These are phyloP conservation scores for Pseudisothecium myosuroides DNA, from an alignment of 225 moss, liverwort and hornwort species.

Conservation along the genomic window DNA sequence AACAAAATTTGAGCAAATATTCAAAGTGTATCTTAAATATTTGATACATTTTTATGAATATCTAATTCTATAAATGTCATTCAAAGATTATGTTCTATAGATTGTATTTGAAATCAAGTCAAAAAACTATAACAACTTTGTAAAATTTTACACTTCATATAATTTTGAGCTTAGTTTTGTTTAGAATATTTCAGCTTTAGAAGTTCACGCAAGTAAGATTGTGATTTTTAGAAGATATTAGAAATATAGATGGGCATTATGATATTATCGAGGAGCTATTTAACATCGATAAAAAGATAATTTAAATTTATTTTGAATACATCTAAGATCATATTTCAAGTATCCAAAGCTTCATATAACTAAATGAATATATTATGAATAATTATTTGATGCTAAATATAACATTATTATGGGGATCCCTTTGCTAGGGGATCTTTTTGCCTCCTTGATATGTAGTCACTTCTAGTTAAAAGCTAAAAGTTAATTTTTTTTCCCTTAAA, in stretches of 20 bases:
- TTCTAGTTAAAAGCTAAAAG: not conserved
- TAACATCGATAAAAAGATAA: accelerated
- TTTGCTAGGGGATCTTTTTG: accelerated
- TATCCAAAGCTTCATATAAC: accelerated
- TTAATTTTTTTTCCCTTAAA: not conserved
- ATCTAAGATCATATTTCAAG: not conserved
- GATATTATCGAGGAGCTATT: not conserved
- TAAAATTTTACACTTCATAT: not conserved
- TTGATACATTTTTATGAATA: not conserved
- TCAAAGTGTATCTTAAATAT: not conserved
- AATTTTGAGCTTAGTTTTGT: not conserved
- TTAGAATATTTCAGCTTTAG: accelerated
- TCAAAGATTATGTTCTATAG: not conserved
- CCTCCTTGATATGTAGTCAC: accelerated
- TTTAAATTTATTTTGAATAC: not conserved
- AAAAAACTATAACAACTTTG: not conserved
- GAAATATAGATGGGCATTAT: too few species aligned
- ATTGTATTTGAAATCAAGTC: not conserved
- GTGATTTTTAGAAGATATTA: not conserved
- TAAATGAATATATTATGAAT: not conserved
- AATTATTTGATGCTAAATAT: not conserved
- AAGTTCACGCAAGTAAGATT: too few species aligned
- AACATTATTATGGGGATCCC: accelerated
- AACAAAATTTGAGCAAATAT: not conserved
- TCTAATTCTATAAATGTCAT: not conserved